Conservation (phyloP, 1,284 basidiomycete genomes). For the Thelephora terrestris region DNA sequence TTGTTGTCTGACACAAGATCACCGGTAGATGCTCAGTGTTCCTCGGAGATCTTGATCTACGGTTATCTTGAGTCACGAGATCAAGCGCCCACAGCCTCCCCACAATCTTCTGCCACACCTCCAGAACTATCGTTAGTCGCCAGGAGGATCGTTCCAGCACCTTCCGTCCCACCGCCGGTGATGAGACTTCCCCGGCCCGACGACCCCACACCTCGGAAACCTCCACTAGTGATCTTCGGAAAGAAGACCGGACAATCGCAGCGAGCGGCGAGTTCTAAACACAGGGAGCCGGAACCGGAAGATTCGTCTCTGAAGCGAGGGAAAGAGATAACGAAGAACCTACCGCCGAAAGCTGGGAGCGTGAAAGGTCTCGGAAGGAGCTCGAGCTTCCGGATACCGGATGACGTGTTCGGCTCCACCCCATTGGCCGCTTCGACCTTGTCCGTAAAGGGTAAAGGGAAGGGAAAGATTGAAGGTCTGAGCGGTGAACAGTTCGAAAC, state of each 20-base stretch:
- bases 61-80: constrained; percentile 29
- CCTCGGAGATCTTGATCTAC: constrained; percentile 60
- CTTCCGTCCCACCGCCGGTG: constrained; percentile 22
- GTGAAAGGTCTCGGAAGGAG: constrained; percentile 27
- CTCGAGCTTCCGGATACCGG: constrained; percentile 14
- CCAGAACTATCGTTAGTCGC: constrained; percentile 30
- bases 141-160: constrained; percentile 42
- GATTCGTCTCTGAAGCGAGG: constrained; percentile 10
- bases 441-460: constrained; percentile 18
- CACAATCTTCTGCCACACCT: constrained; percentile 1
- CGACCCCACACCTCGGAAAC: constrained; percentile 64
- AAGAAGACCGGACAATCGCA: constrained; percentile 11
- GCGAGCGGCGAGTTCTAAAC: constrained; percentile 11
- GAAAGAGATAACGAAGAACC: constrained; percentile 18
- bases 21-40: constrained; percentile 45
- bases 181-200: constrained; percentile 55
- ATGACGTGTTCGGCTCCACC: constrained; percentile 41
- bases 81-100: constrained; percentile 12
- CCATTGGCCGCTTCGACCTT: constrained; percentile 11
- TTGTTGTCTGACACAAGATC: not conserved
- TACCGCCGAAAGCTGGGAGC: constrained; percentile 6
- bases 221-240: constrained; percentile 29
- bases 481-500: constrained; percentile 23
- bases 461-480: constrained; percentile 12
- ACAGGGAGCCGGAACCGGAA: constrained; percentile 8